Percentiles rank a stretch among this genome's conserved stretches.
phyloP scores from a whole-genome alignment of 1,284 basidiomycete species.

The Inonotus hispidus region DNA sequence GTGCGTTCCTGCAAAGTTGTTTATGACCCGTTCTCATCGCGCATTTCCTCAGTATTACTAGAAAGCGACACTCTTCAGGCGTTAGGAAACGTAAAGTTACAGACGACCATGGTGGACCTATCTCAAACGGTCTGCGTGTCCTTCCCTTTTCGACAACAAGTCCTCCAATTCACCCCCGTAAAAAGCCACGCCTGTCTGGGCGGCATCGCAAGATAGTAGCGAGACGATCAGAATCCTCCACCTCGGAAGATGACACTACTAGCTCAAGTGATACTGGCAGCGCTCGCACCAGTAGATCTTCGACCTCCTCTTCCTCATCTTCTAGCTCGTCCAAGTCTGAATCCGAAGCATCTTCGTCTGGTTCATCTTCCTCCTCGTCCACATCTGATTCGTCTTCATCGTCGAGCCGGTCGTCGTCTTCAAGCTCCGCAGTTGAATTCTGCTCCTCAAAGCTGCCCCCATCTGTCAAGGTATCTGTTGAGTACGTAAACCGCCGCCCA shows the following conservation, averaged over 20 bases:
- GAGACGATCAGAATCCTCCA: neutral
- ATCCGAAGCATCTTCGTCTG: slow-evolving; percentile 16
- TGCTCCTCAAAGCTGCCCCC: neutral
- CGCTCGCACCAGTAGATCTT: too few species aligned
- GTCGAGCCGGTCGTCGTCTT: neutral
- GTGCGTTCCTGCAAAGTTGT: neutral
- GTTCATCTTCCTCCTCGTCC: slow-evolving; percentile 10
- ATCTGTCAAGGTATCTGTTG: neutral
- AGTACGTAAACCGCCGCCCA: slow-evolving; percentile 20
- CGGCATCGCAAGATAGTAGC: neutral
- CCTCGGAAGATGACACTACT: slow-evolving; percentile 15
- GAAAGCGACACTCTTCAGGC: neutral
- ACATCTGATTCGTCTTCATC: slow-evolving; percentile 16
- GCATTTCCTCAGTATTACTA: slow-evolving; percentile 1
- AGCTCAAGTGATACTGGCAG: neutral
- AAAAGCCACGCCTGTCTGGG: slow-evolving; percentile 2
- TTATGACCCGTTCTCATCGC: neutral
- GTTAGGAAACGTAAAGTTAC: slow-evolving; percentile 7
- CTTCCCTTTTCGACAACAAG: neutral
- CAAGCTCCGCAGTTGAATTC: slow-evolving; percentile 1
- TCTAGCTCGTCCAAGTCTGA: slow-evolving; percentile 21
- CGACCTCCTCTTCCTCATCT: neutral
- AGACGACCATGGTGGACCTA: neutral
- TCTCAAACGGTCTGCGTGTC: neutral
- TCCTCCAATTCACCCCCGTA: neutral